Percentiles rank a stretch among this genome's conserved stretches.
phyloP scores from a whole-genome alignment of 163 green algal genomes.

The Scenedesmus sp. region DNA sequence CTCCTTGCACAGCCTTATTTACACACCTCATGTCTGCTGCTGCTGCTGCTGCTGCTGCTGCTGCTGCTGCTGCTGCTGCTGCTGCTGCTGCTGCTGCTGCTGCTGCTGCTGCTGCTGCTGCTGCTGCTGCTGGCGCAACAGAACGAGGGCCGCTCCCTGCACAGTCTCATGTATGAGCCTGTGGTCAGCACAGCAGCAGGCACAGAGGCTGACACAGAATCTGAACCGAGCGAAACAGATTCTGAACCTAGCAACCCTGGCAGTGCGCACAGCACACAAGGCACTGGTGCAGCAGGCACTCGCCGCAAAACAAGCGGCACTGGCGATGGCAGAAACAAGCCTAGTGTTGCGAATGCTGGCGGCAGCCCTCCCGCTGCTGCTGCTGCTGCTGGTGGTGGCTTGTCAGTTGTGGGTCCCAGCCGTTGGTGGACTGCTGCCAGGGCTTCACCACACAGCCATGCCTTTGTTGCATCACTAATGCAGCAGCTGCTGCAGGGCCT shows the following conservation, averaged over 20 bases:
- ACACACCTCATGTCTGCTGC: too few relatives aligned
- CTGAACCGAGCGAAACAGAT: background rate
- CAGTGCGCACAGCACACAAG: background rate
- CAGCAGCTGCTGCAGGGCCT: constrained; percentile 63
- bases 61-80: too few relatives aligned
- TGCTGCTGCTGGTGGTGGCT: background rate
- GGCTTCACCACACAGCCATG: background rate
- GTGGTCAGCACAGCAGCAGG: constrained; percentile 16
- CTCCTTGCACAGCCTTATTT: too few relatives aligned
- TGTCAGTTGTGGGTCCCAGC: constrained; percentile 49
- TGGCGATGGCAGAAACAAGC: background rate
- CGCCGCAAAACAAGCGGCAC: constrained; percentile 3
- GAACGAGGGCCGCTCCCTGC: constrained; percentile 72
- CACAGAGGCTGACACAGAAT: background rate
- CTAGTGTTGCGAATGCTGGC: constrained; percentile 41
- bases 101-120: background rate
- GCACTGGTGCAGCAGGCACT: background rate
- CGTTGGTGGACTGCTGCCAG: constrained; percentile 45
- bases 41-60: background rate
- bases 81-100: background rate
- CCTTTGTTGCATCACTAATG: constrained; percentile 46
- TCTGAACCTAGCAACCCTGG: background rate
- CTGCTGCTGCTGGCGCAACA: constrained; percentile 39
- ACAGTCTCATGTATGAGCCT: constrained; percentile 73
- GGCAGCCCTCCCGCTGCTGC: background rate